Conservation (phyloP, 2,329 filamentous ascomycete species). For the Sporothrix euskadiensis region DNA sequence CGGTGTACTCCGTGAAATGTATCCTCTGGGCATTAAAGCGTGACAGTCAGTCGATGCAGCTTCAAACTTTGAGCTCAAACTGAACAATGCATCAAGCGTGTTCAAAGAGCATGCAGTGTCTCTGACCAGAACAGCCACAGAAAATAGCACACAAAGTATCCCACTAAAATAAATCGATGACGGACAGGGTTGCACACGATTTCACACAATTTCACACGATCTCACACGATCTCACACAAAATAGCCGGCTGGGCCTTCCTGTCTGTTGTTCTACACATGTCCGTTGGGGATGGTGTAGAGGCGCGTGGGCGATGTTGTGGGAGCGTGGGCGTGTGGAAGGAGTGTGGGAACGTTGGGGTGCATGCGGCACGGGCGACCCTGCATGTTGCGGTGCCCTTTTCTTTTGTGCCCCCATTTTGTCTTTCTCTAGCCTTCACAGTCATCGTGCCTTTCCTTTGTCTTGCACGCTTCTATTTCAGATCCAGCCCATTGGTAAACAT, state of each 20-base stretch:
- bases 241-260: slow-evolving; percentile 1
- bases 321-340: not conserved
- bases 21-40: not conserved
- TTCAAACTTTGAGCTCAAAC: not conserved
- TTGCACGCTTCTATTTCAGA: not conserved
- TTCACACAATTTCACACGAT: not conserved
- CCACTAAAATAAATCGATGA: not conserved
- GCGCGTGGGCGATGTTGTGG: not conserved
- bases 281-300: not conserved
- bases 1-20: too few species aligned
- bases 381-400: slow-evolving; percentile 11
- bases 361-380: slow-evolving; percentile 3
- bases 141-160: not conserved
- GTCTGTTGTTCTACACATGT: not conserved
- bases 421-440: not conserved
- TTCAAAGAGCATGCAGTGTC: not conserved
- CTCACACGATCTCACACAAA: not conserved
- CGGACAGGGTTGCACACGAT: slow-evolving; percentile 8
- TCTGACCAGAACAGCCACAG: not conserved
- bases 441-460: not conserved
- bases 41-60: not conserved
- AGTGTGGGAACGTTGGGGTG: slow-evolving; percentile 4
- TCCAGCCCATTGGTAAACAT: not conserved
- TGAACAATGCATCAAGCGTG: not conserved
- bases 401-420: not conserved